Conservation (phyloP, 108 stramenopile species). For the Stephanodiscus triporus region DNA sequence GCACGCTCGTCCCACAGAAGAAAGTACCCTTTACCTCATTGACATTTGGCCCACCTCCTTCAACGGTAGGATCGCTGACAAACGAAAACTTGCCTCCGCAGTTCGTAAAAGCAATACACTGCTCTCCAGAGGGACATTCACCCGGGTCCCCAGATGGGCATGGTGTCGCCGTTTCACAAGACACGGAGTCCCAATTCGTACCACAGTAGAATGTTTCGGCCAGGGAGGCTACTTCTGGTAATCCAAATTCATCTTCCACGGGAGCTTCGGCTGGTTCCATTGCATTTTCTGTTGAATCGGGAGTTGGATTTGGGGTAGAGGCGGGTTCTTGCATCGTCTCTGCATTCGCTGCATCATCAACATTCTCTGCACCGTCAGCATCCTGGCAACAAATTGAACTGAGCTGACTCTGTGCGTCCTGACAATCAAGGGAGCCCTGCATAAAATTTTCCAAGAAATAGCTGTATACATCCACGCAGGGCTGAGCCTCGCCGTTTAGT, state of each 20-base stretch:
- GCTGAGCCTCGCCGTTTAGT: constrained; percentile 27
- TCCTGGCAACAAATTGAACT: constrained; percentile 34
- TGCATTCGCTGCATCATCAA: background rate
- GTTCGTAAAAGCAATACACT: constrained; percentile 50
- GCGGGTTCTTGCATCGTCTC: background rate
- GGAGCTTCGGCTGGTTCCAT: constrained; percentile 8
- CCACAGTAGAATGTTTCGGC: constrained; percentile 48
- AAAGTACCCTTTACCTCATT: constrained; percentile 45
- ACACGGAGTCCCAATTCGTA: constrained; percentile 32
- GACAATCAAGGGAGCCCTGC: constrained; percentile 30
- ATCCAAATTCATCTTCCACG: constrained; percentile 37
- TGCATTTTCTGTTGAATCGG: background rate
- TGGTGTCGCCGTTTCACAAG: constrained; percentile 30
- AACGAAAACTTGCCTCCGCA: constrained; percentile 48
- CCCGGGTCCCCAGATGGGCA: constrained; percentile 37
- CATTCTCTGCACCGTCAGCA: background rate
- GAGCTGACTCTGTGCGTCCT: constrained; percentile 31
- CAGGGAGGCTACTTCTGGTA: constrained; percentile 34
- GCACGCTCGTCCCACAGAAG: constrained; percentile 47
- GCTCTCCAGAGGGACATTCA: constrained; percentile 30
- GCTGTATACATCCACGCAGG: constrained; percentile 37
- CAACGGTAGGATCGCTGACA: constrained; percentile 39
- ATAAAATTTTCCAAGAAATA: constrained; percentile 24
- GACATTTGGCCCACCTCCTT: constrained; percentile 47
- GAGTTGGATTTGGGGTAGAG: background rate